phyloP scores from a whole-genome alignment of 2,329 filamentous ascomycete species.

The Fusarium sp. region DNA sequence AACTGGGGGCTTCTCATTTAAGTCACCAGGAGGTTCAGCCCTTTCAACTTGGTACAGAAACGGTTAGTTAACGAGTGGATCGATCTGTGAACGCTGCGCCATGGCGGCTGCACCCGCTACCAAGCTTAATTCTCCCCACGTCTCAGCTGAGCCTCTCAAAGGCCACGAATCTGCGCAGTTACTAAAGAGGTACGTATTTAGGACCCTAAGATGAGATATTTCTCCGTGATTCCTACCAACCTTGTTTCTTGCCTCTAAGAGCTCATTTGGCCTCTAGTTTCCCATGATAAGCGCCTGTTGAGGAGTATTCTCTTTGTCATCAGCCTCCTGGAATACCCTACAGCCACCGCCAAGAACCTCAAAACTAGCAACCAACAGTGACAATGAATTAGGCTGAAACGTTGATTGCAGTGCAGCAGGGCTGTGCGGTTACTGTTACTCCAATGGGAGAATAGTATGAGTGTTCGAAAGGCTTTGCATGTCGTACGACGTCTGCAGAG shows the following conservation, averaged over 20 bases:
- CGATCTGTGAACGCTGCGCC: constrained; percentile 17
- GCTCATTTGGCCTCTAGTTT: no score
- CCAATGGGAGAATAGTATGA: background rate
- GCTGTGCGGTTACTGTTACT: constrained; percentile 1
- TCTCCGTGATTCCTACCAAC: background rate
- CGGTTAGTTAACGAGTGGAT: background rate
- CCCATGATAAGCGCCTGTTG: background rate
- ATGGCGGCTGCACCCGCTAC: constrained; percentile 28
- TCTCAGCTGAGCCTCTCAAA: constrained; percentile 17
- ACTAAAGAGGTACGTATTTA: no score
- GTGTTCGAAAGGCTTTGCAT: background rate
- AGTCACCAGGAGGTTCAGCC: constrained; percentile 11
- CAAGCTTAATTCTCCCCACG: constrained; percentile 1
- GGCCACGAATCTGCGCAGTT: background rate
- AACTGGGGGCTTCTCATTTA: background rate
- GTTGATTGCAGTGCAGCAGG: background rate
- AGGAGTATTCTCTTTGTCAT: background rate
- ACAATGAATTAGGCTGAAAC: background rate
- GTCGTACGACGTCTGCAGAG: background rate
- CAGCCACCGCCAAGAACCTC: background rate
- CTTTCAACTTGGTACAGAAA: background rate
- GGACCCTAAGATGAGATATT: background rate
- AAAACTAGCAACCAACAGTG: background rate
- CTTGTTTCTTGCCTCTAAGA: no score
- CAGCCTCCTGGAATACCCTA: background rate